Evolutionary conservation across 1,139 yeast species (phyloP).

Genomic region (Meyerozyma carpophila): DNA sequence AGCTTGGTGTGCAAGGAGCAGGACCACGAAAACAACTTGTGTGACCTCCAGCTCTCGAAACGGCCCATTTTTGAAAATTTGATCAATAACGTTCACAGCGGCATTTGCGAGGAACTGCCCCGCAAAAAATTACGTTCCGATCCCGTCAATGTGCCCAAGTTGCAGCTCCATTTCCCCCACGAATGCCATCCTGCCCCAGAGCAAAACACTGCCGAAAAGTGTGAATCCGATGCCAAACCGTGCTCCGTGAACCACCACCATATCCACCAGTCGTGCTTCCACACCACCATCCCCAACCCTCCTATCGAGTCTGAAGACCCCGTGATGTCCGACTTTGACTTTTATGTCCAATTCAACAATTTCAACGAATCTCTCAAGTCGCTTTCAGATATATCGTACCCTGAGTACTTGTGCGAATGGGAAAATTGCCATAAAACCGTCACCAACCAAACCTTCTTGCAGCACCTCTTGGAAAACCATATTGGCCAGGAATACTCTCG

Average conservation of each 20-base stretch:
- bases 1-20: constrained; percentile 13
- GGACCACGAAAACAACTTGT: constrained; percentile 24
- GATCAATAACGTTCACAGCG: constrained; percentile 29
- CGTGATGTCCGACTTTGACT: constrained; percentile 35
- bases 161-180: constrained; percentile 32
- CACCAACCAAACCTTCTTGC: constrained; percentile 41
- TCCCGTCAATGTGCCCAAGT: not conserved
- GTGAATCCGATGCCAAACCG: constrained; percentile 6
- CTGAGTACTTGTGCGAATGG: constrained; percentile 47
- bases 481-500: constrained; percentile 26
- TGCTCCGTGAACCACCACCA: constrained; percentile 13
- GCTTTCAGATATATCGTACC: not conserved
- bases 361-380: constrained; percentile 18
- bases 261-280: constrained; percentile 44
- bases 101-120: constrained; percentile 8
- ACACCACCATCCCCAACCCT: constrained; percentile 35
- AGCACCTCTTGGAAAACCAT: constrained; percentile 58
- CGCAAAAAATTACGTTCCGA: not conserved
- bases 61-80: constrained; percentile 30
- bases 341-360: constrained; percentile 38
- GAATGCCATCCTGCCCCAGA: constrained; percentile 24
- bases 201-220: constrained; percentile 1
- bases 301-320: constrained; percentile 4
- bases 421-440: constrained; percentile 42
- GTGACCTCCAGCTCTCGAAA: constrained; percentile 20